phyloP scores from a whole-genome alignment of 2,329 filamentous ascomycete species.

The Leptodontidium sp. region DNA sequence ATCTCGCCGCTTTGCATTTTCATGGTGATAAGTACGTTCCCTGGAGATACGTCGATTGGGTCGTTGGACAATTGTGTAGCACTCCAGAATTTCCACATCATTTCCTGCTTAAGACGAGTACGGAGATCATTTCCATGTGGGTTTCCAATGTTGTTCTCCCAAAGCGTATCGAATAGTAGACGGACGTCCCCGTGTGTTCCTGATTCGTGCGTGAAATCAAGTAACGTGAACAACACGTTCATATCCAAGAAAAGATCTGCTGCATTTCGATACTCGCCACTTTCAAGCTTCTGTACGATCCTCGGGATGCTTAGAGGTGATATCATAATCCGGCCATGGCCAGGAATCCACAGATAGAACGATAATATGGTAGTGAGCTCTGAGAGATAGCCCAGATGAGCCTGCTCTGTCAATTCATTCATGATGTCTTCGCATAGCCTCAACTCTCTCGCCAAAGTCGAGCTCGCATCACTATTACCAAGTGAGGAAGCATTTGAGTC shows the following conservation, averaged over 20 bases:
- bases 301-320: slow-evolving; percentile 6
- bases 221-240: not conserved
- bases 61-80: not conserved
- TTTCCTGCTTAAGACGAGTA: not conserved
- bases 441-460: not conserved
- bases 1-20: not conserved
- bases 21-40: not conserved
- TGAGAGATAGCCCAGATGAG: not conserved
- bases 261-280: slow-evolving; percentile 1
- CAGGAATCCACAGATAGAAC: not conserved
- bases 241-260: slow-evolving; percentile 11
- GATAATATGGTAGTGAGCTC: not conserved
- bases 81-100: not conserved
- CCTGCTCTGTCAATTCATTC: not conserved
- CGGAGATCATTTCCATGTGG: not conserved
- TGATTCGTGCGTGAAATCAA: not conserved
- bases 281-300: slow-evolving; percentile 14
- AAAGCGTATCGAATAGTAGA: not conserved
- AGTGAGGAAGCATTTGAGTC: slow-evolving; percentile 19
- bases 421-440: not conserved
- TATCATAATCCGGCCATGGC: not conserved
- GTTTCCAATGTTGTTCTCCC: not conserved
- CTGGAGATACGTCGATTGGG: not conserved
- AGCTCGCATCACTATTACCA: not conserved
- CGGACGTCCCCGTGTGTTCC: not conserved